These are phyloP conservation scores for Apophysomyces trapeziformis DNA, from an alignment of 371 early-diverging fungal genomes.

Conservation along the genomic window DNA sequence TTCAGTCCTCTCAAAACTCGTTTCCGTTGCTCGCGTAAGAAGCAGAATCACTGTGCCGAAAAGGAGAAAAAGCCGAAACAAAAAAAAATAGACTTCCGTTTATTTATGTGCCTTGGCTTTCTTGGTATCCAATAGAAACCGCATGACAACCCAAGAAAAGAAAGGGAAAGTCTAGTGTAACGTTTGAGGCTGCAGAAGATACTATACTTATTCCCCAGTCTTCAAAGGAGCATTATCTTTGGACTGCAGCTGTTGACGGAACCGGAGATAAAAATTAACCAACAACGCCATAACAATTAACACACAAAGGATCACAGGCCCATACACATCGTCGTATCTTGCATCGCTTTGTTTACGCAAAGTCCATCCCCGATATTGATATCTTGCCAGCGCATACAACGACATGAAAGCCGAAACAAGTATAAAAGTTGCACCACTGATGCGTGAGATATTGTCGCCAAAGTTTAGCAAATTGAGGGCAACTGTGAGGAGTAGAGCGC, in stretches of 20 bases:
- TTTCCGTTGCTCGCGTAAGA: neutral
- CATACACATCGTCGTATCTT: constrained; percentile 66
- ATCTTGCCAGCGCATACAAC: constrained; percentile 76
- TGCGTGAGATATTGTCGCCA: constrained; percentile 69
- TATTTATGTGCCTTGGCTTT: neutral
- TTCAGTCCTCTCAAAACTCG: neutral
- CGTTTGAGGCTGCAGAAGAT: neutral
- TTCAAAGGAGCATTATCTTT: too few species aligned
- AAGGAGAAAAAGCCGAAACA: neutral
- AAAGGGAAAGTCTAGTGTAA: neutral
- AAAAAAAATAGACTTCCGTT: too few species aligned
- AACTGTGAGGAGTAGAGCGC: constrained; percentile 71
- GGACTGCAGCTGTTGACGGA: constrained; percentile 1
- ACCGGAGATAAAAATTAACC: constrained; percentile 33
- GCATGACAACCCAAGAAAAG: neutral
- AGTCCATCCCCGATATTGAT: constrained; percentile 84
- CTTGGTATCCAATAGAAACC: neutral
- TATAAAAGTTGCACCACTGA: constrained; percentile 76
- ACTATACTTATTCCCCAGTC: too few species aligned
- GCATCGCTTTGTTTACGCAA: constrained; percentile 40
- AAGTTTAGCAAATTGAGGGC: constrained; percentile 82
- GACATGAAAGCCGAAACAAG: constrained; percentile 66
- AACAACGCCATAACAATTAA: constrained; percentile 72
- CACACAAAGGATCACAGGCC: constrained; percentile 87
- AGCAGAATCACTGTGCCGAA: neutral